Conservation (phyloP, 306 rosid genomes). For the Castanea mollissima region DNA sequence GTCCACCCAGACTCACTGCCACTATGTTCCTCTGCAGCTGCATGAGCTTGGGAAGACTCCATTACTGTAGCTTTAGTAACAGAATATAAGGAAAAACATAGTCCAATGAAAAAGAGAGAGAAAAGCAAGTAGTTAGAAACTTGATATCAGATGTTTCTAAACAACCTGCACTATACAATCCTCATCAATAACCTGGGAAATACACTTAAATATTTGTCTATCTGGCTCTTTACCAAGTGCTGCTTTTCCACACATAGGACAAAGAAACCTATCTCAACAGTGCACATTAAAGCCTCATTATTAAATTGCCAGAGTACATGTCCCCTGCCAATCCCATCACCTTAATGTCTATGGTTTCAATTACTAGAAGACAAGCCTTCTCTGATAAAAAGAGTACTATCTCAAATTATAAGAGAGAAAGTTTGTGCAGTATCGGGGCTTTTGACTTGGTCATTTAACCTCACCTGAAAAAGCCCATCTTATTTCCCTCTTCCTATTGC, state of each 20-base stretch:
- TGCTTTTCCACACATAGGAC: conserved; percentile 30
- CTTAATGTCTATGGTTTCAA: conserved; percentile 26
- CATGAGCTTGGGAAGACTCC: conserved; percentile 51
- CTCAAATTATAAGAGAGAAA: neutral
- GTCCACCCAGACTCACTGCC: conserved; percentile 79
- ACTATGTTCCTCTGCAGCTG: conserved; percentile 33
- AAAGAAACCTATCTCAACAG: conserved; percentile 47
- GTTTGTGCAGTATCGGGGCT: neutral
- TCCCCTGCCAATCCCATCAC: conserved; percentile 52
- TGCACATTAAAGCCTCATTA: conserved; percentile 45
- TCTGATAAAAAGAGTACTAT: conserved; percentile 2
- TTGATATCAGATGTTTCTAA: neutral
- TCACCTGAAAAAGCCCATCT: neutral
- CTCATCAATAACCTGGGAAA: neutral
- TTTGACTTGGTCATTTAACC: neutral
- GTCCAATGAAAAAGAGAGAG: neutral
- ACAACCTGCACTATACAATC: neutral
- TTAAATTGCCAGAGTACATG: conserved; percentile 44
- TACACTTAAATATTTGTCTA: conserved; percentile 9
- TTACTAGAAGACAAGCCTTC: conserved; percentile 38
- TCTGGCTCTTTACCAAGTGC: conserved; percentile 15
- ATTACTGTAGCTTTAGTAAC: conserved; percentile 24
- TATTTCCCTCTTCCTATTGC: neutral
- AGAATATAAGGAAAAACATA: neutral
- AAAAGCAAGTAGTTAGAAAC: neutral